Conservation (phyloP, 2,329 filamentous ascomycete genomes). For the Colletotrichum tropicale region DNA sequence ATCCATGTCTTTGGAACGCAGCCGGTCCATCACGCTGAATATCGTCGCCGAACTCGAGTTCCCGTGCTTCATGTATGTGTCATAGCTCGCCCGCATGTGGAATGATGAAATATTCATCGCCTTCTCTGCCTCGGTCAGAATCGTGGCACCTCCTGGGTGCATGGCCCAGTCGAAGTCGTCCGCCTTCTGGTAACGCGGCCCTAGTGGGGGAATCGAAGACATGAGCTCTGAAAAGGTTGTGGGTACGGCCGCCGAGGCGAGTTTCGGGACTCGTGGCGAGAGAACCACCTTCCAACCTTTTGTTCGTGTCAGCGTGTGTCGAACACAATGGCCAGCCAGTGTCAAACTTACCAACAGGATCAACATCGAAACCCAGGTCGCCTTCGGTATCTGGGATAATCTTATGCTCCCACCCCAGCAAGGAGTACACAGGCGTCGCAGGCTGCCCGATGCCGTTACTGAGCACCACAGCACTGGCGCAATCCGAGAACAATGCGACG, state of each 20-base stretch:
- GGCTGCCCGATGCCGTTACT: slow-evolving; percentile 64
- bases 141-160: slow-evolving; percentile 72
- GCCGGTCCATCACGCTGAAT: slow-evolving; percentile 67
- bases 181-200: slow-evolving; percentile 47
- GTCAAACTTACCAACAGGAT: slow-evolving; percentile 56
- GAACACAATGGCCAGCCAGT: neutral
- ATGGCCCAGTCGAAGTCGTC: slow-evolving; percentile 75
- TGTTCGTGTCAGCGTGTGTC: slow-evolving; percentile 18
- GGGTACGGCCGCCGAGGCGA: slow-evolving; percentile 55
- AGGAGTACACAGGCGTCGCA: slow-evolving; percentile 56
- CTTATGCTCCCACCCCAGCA: slow-evolving; percentile 70
- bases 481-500: slow-evolving; percentile 71
- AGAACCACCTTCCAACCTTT: slow-evolving; percentile 71
- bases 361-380: slow-evolving; percentile 69
- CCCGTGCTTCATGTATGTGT: slow-evolving; percentile 70
- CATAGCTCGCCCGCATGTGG: slow-evolving; percentile 73
- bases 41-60: slow-evolving; percentile 75
- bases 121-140: slow-evolving; percentile 66
- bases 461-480: slow-evolving; percentile 68
- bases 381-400: slow-evolving; percentile 65
- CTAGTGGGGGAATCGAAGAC: slow-evolving; percentile 48
- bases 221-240: slow-evolving; percentile 62
- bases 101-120: slow-evolving; percentile 62
- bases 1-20: slow-evolving; percentile 67
- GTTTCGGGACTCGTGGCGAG: slow-evolving; percentile 62